These are phyloP conservation scores for Marsdenia floribunda DNA, from an alignment of 257 asterid species.

Conservation along the genomic window DNA sequence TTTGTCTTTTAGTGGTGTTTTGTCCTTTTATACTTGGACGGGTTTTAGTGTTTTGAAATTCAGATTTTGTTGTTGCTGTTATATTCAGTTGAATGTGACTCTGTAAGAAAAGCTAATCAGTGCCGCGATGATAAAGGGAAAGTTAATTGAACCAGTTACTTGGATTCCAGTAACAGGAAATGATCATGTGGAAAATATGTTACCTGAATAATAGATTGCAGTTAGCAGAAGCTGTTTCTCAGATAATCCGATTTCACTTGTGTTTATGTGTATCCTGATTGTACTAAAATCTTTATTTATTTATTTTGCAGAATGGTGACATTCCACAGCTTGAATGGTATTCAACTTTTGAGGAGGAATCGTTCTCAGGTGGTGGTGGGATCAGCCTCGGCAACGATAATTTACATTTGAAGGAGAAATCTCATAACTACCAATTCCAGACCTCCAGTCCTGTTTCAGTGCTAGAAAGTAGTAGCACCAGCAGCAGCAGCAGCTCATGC, in stretches of 20 bases:
- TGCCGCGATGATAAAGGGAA: background rate
- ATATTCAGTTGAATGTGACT: background rate
- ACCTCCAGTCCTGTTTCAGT: constrained; percentile 74
- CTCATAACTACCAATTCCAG: constrained; percentile 45
- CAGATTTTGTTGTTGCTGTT: background rate
- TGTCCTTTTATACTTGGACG: background rate
- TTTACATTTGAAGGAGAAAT: constrained; percentile 21
- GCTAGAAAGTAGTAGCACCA: constrained; percentile 72
- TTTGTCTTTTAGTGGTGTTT: background rate
- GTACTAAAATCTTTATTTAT: constrained; percentile 7
- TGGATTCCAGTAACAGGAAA: background rate
- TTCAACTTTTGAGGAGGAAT: constrained; percentile 75
- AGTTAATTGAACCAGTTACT: background rate
- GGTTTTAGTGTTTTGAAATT: background rate
- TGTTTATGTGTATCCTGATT: constrained; percentile 4
- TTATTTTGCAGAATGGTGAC: constrained; percentile 59
- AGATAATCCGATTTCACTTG: background rate
- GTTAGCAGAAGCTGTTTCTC: background rate
- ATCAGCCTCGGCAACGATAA: constrained; percentile 47
- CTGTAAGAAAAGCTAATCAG: background rate
- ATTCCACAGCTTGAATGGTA: constrained; percentile 58
- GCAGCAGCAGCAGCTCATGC: constrained; percentile 46
- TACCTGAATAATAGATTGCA: background rate
- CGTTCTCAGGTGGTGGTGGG: constrained; percentile 54
- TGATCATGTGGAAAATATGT: background rate